A percentile compares a stretch with the other conserved stretches of the same genome.
phyloP scores from a whole-genome alignment of 164 flowering plant species.

The Dillenia suffruticosa region DNA sequence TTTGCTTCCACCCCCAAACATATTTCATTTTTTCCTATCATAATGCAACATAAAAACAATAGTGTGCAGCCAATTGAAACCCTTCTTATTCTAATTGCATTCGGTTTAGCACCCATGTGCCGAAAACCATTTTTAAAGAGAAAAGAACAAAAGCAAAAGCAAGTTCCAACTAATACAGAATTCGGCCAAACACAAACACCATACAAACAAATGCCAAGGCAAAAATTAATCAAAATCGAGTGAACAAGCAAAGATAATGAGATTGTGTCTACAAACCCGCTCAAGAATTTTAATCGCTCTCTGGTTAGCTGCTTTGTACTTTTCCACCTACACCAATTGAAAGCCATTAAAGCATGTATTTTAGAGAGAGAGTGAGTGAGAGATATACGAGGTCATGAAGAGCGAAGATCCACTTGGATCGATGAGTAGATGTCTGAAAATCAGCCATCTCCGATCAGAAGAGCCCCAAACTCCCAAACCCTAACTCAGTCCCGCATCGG shows the following conservation, averaged over 20 bases:
- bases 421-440: slow-evolving; percentile 85
- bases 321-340: slow-evolving; percentile 25
- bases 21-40: too few relatives aligned
- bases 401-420: slow-evolving; percentile 84
- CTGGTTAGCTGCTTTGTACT: slow-evolving; percentile 62
- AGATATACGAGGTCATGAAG: slow-evolving; percentile 60
- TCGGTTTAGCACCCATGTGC: neutral
- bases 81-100: neutral
- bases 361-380: neutral
- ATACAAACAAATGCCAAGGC: neutral
- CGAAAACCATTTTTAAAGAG: neutral
- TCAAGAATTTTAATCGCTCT: slow-evolving; percentile 70
- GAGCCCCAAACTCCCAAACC: neutral
- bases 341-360: neutral
- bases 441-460: slow-evolving; percentile 59
- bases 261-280: slow-evolving; percentile 41
- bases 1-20: too few relatives aligned
- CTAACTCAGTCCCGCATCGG: too few relatives aligned
- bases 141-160: too few relatives aligned
- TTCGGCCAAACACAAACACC: too few relatives aligned
- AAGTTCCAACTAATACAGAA: too few relatives aligned
- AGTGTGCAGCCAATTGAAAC: too few relatives aligned
- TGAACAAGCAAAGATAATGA: neutral
- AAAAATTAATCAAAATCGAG: neutral
- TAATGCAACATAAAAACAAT: too few relatives aligned